A percentile compares a stretch with the other conserved stretches of the same genome.
Evolutionary conservation across 257 asterid species (phyloP).

Genomic region (Echium plantagineum): DNA sequence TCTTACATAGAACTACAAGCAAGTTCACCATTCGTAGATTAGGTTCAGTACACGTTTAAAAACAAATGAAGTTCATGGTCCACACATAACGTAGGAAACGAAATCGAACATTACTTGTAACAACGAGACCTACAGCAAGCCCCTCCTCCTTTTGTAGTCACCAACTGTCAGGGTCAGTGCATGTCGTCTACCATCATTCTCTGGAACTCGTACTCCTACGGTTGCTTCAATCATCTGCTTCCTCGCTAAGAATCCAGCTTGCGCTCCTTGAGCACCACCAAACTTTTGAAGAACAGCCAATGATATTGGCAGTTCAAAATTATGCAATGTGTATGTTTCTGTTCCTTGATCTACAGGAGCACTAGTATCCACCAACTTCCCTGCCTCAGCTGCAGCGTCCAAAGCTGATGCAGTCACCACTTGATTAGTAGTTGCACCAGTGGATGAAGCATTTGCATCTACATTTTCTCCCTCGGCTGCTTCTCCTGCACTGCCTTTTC

Average conservation of each 20-base stretch:
- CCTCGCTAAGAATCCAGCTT: conserved; percentile 81
- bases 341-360: conserved; percentile 89
- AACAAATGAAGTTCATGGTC: background rate
- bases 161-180: conserved; percentile 76
- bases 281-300: conserved; percentile 61
- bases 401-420: conserved; percentile 62
- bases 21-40: background rate
- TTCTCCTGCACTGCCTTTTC: conserved; percentile 30
- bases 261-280: conserved; percentile 80
- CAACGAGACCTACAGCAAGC: conserved; percentile 46
- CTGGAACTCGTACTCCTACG: conserved; percentile 65
- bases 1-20: background rate
- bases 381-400: conserved; percentile 79
- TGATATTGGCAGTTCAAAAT: conserved; percentile 67
- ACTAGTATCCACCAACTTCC: conserved; percentile 78
- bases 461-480: conserved; percentile 21
- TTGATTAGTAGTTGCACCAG: conserved; percentile 17
- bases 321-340: conserved; percentile 47
- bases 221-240: conserved; percentile 84
- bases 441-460: conserved; percentile 24
- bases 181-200: conserved; percentile 84
- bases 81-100: too few species aligned
- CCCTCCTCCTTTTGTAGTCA: conserved; percentile 89
- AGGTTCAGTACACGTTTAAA: background rate
- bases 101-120: background rate